phyloP scores from a whole-genome alignment of 2,329 filamentous ascomycete genomes.

The Aspergillus pseudoglaucus region DNA sequence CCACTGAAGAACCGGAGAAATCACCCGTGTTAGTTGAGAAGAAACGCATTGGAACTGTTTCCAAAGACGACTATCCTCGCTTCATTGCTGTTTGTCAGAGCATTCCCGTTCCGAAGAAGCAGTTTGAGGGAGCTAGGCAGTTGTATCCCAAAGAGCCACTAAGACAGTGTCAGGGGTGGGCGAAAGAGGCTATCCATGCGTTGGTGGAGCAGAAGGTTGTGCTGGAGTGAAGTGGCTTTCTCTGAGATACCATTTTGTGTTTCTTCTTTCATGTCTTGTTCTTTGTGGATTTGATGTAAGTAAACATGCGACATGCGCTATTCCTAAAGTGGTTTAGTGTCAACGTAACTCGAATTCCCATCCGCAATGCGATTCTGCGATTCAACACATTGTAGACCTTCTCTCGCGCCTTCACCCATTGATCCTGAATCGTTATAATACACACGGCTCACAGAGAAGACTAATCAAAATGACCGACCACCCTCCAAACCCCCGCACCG shows the following conservation, averaged over 20 bases:
- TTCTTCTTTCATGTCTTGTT: not conserved
- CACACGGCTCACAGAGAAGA: not conserved
- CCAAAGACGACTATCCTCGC: conserved; percentile 11
- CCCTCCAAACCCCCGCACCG: not conserved
- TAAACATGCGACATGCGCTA: not conserved
- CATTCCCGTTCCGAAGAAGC: conserved; percentile 22
- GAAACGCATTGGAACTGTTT: conserved; percentile 13
- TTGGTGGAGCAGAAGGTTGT: conserved; percentile 2
- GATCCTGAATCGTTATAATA: not conserved
- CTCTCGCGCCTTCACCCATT: not conserved
- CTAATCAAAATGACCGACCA: conserved; percentile 11
- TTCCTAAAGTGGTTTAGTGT: not conserved
- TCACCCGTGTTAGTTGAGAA: conserved; percentile 11
- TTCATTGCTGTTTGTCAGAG: conserved; percentile 14
- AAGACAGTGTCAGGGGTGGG: conserved; percentile 28
- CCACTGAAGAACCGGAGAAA: conserved; percentile 10
- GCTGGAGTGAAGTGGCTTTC: not conserved
- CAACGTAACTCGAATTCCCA: not conserved
- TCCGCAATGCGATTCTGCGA: not conserved
- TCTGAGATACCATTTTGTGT: not conserved
- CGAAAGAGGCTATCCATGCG: conserved; percentile 14
- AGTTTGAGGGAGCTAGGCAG: conserved; percentile 20
- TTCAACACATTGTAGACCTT: not conserved
- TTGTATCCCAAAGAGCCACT: conserved; percentile 19
- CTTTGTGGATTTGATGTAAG: not conserved